Evolutionary conservation across 202 grass and related monocot genomes (phyloP), one percentile per base, ranked within the genome.

Genomic region (Bolboschoenoplectus hybrid): DNA sequence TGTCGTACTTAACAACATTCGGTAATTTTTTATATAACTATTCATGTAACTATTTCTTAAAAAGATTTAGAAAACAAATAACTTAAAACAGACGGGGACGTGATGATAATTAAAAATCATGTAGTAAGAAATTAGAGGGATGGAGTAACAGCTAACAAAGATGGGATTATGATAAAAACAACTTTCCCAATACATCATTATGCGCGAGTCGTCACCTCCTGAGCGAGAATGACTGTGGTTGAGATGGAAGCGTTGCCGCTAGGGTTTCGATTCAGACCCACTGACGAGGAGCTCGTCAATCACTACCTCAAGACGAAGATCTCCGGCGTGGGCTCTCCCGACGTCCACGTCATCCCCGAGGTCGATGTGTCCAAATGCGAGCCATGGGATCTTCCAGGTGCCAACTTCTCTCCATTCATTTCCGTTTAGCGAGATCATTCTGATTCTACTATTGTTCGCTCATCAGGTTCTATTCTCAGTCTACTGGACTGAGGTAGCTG

Each of bases 241-340:
- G 85, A 67, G 38, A 12, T 83, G 20, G 82, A 88, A 36, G 49
- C 60, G 38, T 85, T 97, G n/a, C 94, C 94, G 46, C 86, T 92
- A 62, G 94, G 94, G 1, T 97, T 92, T 84, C 90, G 94, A 3
- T 97, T 97, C 87, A 87, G 91, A 5, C 94, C 94, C 3, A 94
- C 94, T 6, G 94, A 97, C 34, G 90, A 94, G 90, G 94, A 97
- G 90, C 94, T 97, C 3, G 78, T 97, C 16, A 85, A 82, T 45
- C 92, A 97, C 81, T 97, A 97, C 87, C 90, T 97, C 45, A 92
- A 92, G 89, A 76, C 82, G 20, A 97, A 97, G 90, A 97, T 94
- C 84, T 84, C 84, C 4, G 90, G 92, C 0, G 53, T 68, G 1
- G 20, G 53, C 12, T 86, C 89, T 62, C 83, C 85, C n/a, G 90